Evolutionary conservation across 768 basidiomycete species (phyloP).

Genomic region (Clavulina sp.): DNA sequence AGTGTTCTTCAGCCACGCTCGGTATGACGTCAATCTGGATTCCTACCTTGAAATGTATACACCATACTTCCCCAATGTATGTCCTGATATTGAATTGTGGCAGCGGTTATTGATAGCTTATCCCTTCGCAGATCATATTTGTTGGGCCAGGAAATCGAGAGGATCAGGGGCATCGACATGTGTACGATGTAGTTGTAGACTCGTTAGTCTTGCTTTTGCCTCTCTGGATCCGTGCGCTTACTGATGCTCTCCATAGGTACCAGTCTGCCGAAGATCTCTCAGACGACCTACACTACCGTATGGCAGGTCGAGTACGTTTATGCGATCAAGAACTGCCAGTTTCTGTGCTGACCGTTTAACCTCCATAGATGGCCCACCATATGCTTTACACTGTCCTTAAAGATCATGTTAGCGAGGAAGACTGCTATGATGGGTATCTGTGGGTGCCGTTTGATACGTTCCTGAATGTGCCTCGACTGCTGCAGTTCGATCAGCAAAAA

Average conservation of each 20-base stretch:
- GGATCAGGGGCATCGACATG: slow-evolving; percentile 30
- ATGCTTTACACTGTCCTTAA: slow-evolving; percentile 33
- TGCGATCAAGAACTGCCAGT: not conserved
- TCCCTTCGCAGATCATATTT: slow-evolving; percentile 25
- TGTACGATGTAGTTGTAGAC: slow-evolving; percentile 33
- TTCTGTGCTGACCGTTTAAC: not conserved
- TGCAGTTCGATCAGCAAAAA: slow-evolving; percentile 27
- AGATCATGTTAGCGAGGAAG: slow-evolving; percentile 15
- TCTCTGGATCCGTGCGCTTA: not conserved
- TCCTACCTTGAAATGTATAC: slow-evolving; percentile 30
- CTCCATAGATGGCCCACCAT: slow-evolving; percentile 29
- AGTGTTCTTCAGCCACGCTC: slow-evolving; percentile 33
- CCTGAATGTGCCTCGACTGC: slow-evolving; percentile 31
- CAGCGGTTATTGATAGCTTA: not conserved
- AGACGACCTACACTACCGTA: slow-evolving; percentile 20
- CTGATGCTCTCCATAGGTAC: slow-evolving; percentile 15
- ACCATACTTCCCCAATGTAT: slow-evolving; percentile 33
- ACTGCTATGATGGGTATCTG: slow-evolving; percentile 33
- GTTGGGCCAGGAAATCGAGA: slow-evolving; percentile 31
- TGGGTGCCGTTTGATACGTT: slow-evolving; percentile 37
- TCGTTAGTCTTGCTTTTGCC: slow-evolving; percentile 12
- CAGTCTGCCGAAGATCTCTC: slow-evolving; percentile 27
- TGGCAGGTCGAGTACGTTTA: slow-evolving; percentile 27
- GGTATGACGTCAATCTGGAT: slow-evolving; percentile 31
- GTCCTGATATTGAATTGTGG: slow-evolving; percentile 7